A percentile compares a stretch with the other conserved stretches of the same genome.
These are phyloP conservation scores for Salix brachista DNA, from an alignment of 345 rosid genomes.

Conservation along the genomic window DNA sequence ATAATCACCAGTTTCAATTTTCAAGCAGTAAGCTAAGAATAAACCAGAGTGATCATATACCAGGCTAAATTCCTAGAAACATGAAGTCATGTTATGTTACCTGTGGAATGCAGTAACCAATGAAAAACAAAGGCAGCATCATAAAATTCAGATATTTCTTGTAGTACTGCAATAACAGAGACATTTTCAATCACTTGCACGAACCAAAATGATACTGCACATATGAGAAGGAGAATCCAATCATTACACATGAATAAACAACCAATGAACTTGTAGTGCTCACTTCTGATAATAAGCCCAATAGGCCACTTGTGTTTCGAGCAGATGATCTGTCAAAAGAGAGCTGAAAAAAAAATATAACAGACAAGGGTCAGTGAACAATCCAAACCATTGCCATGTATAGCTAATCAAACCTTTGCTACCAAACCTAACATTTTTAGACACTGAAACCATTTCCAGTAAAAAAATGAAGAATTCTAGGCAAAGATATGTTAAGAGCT, in stretches of 20 bases:
- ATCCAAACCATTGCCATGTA: neutral
- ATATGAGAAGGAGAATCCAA: neutral
- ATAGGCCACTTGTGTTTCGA: constrained; percentile 33
- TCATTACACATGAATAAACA: neutral
- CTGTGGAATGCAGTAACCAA: constrained; percentile 74
- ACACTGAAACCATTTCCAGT: constrained; percentile 19
- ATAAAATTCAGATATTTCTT: constrained; percentile 51
- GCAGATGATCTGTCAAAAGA: constrained; percentile 46
- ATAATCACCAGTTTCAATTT: neutral
- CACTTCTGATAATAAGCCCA: constrained; percentile 52
- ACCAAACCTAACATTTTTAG: constrained; percentile 38
- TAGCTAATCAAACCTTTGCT: constrained; percentile 37
- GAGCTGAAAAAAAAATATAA: constrained; percentile 37
- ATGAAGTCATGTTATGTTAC: constrained; percentile 29
- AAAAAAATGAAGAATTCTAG: neutral
- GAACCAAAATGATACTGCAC: neutral
- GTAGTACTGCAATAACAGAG: constrained; percentile 57
- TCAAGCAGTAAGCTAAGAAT: neutral
- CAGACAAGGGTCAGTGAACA: neutral
- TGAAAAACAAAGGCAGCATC: constrained; percentile 45
- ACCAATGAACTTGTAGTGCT: constrained; percentile 21
- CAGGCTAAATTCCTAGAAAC: neutral
- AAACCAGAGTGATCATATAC: neutral
- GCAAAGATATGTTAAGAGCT: constrained; percentile 32
- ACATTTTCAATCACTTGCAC: constrained; percentile 1